A percentile compares a stretch with the other conserved stretches of the same genome.
These are phyloP conservation scores for Phoma sp. DNA, from an alignment of 2,329 filamentous ascomycete species.

Conservation along the genomic window DNA sequence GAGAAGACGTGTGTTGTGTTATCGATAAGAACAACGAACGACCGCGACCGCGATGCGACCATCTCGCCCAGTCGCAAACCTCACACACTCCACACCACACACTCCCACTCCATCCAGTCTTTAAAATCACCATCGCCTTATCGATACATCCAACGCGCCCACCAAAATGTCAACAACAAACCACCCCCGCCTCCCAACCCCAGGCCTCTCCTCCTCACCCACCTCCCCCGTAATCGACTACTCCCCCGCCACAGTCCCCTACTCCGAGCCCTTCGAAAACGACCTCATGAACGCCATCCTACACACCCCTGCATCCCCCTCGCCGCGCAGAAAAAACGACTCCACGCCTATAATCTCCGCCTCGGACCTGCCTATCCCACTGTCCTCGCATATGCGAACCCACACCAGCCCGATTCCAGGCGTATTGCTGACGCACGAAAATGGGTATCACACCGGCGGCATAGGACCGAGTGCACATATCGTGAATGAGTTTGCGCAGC, in stretches of 20 bases:
- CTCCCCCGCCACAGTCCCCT: slow-evolving; percentile 53
- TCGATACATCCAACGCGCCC: not conserved
- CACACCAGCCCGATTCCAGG: slow-evolving; percentile 54
- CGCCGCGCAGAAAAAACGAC: slow-evolving; percentile 29
- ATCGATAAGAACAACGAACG: slow-evolving; percentile 16
- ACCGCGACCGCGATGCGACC: slow-evolving; percentile 4
- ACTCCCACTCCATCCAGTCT: not conserved
- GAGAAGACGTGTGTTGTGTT: not conserved
- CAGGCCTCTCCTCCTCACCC: slow-evolving; percentile 36
- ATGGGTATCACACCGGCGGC: slow-evolving; percentile 58
- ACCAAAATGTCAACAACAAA: slow-evolving; percentile 31
- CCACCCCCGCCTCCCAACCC: slow-evolving; percentile 43
- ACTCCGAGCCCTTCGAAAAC: slow-evolving; percentile 56
- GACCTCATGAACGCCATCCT: slow-evolving; percentile 51
- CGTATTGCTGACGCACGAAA: slow-evolving; percentile 54
- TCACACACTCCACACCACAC: not conserved
- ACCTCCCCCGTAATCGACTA: slow-evolving; percentile 48
- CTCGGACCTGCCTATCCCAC: slow-evolving; percentile 51
- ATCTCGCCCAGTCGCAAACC: not conserved
- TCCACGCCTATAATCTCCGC: slow-evolving; percentile 38
- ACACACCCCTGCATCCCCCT: slow-evolving; percentile 38
- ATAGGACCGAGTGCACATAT: slow-evolving; percentile 50
- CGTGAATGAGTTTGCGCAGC: slow-evolving; percentile 46
- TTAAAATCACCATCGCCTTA: not conserved
- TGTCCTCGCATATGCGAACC: slow-evolving; percentile 53